Conservation (phyloP, 2,329 filamentous ascomycete genomes). For the Cercospora sp. region DNA sequence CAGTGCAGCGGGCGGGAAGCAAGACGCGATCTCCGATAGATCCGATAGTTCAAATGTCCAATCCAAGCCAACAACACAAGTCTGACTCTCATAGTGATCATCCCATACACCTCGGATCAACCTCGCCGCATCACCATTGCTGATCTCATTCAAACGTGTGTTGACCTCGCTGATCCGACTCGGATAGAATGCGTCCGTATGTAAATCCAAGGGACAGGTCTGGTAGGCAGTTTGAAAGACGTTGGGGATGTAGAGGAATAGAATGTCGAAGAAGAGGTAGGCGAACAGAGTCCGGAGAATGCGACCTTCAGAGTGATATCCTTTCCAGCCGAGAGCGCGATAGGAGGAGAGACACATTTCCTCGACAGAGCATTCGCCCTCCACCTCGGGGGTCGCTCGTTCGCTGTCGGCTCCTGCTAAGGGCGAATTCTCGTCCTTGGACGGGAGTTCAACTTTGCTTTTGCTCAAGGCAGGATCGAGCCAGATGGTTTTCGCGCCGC, state of each 20-base stretch:
- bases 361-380: constrained; percentile 82
- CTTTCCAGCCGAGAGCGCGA: constrained; percentile 82
- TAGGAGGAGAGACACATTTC: constrained; percentile 91
- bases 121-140: constrained; percentile 71
- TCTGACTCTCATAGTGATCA: constrained; percentile 67
- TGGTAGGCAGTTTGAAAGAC: constrained; percentile 97
- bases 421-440: constrained; percentile 3
- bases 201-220: constrained; percentile 87
- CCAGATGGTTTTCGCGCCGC: constrained; percentile 79
- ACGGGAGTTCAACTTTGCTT: background rate
- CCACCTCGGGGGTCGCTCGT: constrained; percentile 27
- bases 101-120: constrained; percentile 70
- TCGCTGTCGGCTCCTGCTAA: constrained; percentile 7
- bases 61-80: constrained; percentile 86
- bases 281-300: constrained; percentile 80
- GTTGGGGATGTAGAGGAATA: constrained; percentile 92
- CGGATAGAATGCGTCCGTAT: constrained; percentile 89
- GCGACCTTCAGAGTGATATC: constrained; percentile 89
- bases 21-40: constrained; percentile 72
- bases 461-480: constrained; percentile 59
- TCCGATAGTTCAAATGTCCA: constrained; percentile 85
- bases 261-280: constrained; percentile 90
- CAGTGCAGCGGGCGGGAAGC: constrained; percentile 78
- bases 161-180: constrained; percentile 88
- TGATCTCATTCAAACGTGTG: constrained; percentile 78